Evolutionary conservation across 768 basidiomycete genomes (phyloP), one percentile per base, ranked within the genome.

Genomic region (Hebeloma cylindrosporum): DNA sequence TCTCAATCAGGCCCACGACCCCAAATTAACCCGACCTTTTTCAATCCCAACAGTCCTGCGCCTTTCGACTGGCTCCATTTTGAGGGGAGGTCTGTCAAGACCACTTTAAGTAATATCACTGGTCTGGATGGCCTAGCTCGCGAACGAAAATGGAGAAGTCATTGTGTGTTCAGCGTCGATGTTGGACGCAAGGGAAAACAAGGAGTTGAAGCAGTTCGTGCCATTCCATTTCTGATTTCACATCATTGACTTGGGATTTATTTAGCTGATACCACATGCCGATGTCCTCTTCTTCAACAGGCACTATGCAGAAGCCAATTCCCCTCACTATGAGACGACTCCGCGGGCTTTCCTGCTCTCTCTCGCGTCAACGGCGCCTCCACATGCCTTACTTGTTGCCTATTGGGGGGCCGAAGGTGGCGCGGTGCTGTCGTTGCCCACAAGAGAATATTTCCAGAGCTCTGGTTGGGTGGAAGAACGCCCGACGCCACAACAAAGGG

Each of bases 51-150:
- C 48, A 83, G 79, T 37, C 83, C 83, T 0, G 86, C 88, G 0
- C 90, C 88, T 0, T 86, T 92, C 41, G 86, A 92, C 52, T 90
- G 89, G 87, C 65, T 93, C 5, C 88, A 92, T 57, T 87, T 93
- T 48, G 89, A 92, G 54, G 89, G 88, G 3, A 71, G 89, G 2
- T 84, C 79, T 0, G 81, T 86, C 23, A 88, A 85, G 62, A 89
- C 85, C 7, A 92, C 88, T 3, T 64, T 88, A 20, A 82, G 72
- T 53, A 92, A 92, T 57, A 78, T 93, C 22, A 73, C 79, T 22
- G 90, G 89, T 4, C 53, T 93, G 32, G 89, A 92, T 52, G 85
- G 88, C 7, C 78, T 92, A 25, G 88, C 88, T 4, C 77, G 83
- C 2, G 90, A 93, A 58, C 77, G 85, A 21, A 88, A 85, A 54